Percentiles rank a stretch among this genome's conserved stretches.
phyloP scores from a whole-genome alignment of 352 stramenopile species.

The Phytopythium litorale region DNA sequence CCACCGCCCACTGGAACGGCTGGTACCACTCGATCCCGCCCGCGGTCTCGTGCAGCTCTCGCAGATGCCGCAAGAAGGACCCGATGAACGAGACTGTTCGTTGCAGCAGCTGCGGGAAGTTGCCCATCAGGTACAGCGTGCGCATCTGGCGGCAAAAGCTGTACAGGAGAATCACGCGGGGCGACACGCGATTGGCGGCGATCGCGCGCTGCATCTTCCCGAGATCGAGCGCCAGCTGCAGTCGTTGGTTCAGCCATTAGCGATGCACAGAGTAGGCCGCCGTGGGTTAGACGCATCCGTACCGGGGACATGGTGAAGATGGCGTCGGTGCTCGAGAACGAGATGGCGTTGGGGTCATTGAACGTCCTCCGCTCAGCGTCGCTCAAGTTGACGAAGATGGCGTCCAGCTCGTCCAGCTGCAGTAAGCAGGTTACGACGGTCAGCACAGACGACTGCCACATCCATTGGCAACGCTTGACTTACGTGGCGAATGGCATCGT shows the following conservation, averaged over 20 bases:
- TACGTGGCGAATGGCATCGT: constrained; percentile 82
- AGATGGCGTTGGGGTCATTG: constrained; percentile 13
- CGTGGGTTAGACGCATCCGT: not conserved
- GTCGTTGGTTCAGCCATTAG: not conserved
- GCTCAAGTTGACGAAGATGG: constrained; percentile 56
- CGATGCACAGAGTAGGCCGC: not conserved
- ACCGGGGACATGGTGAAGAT: constrained; percentile 75
- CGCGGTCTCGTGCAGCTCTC: constrained; percentile 15
- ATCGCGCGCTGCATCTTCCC: constrained; percentile 43
- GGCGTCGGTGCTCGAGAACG: constrained; percentile 20
- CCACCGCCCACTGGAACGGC: constrained; percentile 63
- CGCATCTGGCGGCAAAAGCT: constrained; percentile 79
- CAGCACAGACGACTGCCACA: not conserved
- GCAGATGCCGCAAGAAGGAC: constrained; percentile 38
- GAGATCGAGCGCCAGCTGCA: constrained; percentile 63
- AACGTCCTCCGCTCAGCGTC: constrained; percentile 25
- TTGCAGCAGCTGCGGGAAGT: constrained; percentile 54
- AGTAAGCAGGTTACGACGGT: not conserved
- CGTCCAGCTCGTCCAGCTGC: constrained; percentile 77
- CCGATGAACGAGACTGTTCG: constrained; percentile 55
- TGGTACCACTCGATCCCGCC: constrained; percentile 35
- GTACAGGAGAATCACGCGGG: constrained; percentile 56
- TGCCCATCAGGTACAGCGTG: constrained; percentile 69
- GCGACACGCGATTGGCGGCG: constrained; percentile 43
- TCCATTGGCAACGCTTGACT: constrained; percentile 3